Evolutionary conservation across 495 filamentous ascomycete species (phyloP).

Genomic region (Chaetomium fimeti): DNA sequence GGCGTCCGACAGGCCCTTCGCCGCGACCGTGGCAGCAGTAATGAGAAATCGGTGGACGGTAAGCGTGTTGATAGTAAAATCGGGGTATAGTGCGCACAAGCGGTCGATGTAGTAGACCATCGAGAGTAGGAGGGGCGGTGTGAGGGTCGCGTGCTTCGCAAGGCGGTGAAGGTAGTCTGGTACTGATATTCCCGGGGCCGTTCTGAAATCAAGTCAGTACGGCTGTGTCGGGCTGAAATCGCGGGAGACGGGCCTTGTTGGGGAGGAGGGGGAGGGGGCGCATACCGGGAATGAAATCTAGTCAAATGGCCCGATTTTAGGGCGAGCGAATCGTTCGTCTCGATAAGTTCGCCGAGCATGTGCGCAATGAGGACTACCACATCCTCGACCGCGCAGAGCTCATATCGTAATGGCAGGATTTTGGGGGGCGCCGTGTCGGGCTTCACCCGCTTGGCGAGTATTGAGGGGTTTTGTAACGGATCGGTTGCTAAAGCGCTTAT

Average conservation of each 20-base stretch:
- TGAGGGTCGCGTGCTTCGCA: conserved; percentile 89
- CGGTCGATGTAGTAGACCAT: conserved; percentile 99
- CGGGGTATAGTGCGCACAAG: conserved; percentile 85
- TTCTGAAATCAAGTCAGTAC: conserved; percentile 49
- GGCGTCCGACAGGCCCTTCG: conserved; percentile 91
- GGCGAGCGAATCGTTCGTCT: conserved; percentile 86
- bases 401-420: conserved; percentile 72
- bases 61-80: conserved; percentile 90
- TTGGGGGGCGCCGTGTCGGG: conserved; percentile 53
- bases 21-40: conserved; percentile 88
- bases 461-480: conserved; percentile 37
- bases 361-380: conserved; percentile 86
- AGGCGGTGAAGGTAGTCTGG: conserved; percentile 87
- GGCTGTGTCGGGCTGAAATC: neutral
- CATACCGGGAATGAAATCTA: conserved; percentile 87
- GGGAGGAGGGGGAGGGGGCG: neutral
- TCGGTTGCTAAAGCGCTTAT: conserved; percentile 13
- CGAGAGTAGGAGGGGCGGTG: conserved; percentile 91
- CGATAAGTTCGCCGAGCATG: conserved; percentile 92
- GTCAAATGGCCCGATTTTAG: conserved; percentile 81
- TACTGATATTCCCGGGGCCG: conserved; percentile 90
- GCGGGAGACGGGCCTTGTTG: neutral
- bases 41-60: conserved; percentile 98
- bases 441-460: conserved; percentile 52
- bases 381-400: conserved; percentile 73